phyloP scores from a whole-genome alignment of 805 yeast genomes.

The Yamadazyma sp. region DNA sequence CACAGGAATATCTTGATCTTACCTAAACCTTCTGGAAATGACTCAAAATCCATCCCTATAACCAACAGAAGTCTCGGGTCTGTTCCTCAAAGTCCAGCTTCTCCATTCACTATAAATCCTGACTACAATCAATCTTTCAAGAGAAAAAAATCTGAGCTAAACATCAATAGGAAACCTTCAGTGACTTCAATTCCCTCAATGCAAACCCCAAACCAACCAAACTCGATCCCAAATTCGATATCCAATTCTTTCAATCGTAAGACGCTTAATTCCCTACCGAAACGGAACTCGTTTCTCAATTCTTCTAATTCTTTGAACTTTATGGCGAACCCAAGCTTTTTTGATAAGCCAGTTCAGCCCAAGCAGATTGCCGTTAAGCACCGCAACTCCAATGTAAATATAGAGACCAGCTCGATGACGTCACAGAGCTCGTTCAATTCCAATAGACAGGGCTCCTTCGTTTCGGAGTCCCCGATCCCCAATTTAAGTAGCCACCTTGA shows the following conservation, averaged over 20 bases:
- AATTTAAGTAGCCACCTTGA: slow-evolving; percentile 5
- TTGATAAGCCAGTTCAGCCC: slow-evolving; percentile 15
- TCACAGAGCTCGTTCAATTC: slow-evolving; percentile 13
- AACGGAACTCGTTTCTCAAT: slow-evolving; percentile 15
- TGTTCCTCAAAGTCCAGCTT: slow-evolving; percentile 22
- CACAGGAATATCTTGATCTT: slow-evolving; percentile 41
- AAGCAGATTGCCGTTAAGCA: slow-evolving; percentile 3
- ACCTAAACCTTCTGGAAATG: slow-evolving; percentile 34
- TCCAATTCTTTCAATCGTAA: slow-evolving; percentile 11
- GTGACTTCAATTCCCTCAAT: slow-evolving; percentile 13
- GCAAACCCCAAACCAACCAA: too few species aligned
- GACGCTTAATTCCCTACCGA: slow-evolving; percentile 13
- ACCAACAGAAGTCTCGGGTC: slow-evolving; percentile 19
- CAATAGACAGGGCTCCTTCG: slow-evolving; percentile 12
- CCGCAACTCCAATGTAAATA: slow-evolving; percentile 6
- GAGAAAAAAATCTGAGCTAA: slow-evolving; percentile 42
- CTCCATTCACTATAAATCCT: slow-evolving; percentile 17
- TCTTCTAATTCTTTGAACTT: slow-evolving; percentile 22
- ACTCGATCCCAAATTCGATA: slow-evolving; percentile 6
- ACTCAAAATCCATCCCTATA: slow-evolving; percentile 32
- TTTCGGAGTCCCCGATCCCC: slow-evolving; percentile 10
- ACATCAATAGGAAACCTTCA: slow-evolving; percentile 17
- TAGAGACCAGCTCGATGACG: slow-evolving; percentile 9
- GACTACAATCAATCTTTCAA: slow-evolving; percentile 36
- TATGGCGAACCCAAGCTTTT: slow-evolving; percentile 18